These are phyloP conservation scores for Coccomyxa subellipsoidea DNA, from an alignment of 163 green algal species.

Conservation along the genomic window DNA sequence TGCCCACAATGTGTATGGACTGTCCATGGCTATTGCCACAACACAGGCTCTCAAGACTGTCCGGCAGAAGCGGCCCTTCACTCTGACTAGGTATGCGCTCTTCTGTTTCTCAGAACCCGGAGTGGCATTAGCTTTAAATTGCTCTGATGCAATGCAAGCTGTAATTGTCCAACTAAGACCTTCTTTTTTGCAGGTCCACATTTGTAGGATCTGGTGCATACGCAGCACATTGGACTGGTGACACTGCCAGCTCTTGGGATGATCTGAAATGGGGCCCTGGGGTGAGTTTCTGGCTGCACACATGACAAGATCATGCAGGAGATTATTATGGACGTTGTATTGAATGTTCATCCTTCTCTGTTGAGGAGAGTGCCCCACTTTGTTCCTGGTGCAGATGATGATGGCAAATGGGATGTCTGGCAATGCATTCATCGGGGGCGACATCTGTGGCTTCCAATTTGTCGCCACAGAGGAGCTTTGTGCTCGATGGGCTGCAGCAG, in stretches of 20 bases:
- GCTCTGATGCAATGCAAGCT: too few species aligned
- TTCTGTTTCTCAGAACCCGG: not conserved
- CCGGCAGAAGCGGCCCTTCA: conserved; percentile 51
- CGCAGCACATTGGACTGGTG: conserved; percentile 78
- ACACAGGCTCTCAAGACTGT: conserved; percentile 18
- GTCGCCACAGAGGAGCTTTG: conserved; percentile 63
- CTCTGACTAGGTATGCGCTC: conserved; percentile 47
- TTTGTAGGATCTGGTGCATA: conserved; percentile 63
- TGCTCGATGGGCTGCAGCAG: conserved; percentile 54
- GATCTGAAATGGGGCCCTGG: conserved; percentile 51
- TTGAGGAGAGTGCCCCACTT: too few species aligned
- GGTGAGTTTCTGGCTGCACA: not conserved
- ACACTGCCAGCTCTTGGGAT: conserved; percentile 76
- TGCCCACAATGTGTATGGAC: conserved; percentile 11
- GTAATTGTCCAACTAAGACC: too few species aligned
- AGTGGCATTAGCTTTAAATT: not conserved
- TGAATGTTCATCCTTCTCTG: too few species aligned
- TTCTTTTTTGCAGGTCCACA: conserved; percentile 57
- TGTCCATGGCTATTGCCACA: conserved; percentile 34
- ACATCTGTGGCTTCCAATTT: conserved; percentile 79
- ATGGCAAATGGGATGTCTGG: conserved; percentile 62
- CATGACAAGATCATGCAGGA: not conserved
- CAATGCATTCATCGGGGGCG: conserved; percentile 61
- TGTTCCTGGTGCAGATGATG: conserved; percentile 21
- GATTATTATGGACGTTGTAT: too few species aligned